Conservation (phyloP, 805 yeast genomes). For the Metschnikowia orientalis region DNA sequence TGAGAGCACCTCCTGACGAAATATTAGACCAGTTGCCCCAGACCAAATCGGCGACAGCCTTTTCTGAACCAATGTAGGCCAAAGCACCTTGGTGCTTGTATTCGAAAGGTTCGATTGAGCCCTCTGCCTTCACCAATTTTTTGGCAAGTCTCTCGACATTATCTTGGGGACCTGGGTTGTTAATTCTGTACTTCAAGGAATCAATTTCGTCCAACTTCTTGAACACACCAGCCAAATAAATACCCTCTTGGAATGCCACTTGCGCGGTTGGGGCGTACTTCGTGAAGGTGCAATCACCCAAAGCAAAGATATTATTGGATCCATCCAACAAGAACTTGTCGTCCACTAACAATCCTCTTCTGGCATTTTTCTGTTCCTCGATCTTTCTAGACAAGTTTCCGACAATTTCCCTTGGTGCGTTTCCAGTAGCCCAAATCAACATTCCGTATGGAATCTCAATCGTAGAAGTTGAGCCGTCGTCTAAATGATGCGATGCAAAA, state of each 20-base stretch:
- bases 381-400: slow-evolving; percentile 61
- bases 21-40: slow-evolving; percentile 76
- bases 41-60: slow-evolving; percentile 88
- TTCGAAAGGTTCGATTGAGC: slow-evolving; percentile 56
- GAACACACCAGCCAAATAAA: slow-evolving; percentile 69
- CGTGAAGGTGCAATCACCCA: slow-evolving; percentile 93
- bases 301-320: slow-evolving; percentile 74
- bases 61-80: slow-evolving; percentile 90
- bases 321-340: slow-evolving; percentile 77
- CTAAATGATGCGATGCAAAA: slow-evolving; percentile 59
- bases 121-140: slow-evolving; percentile 42
- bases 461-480: slow-evolving; percentile 58
- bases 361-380: slow-evolving; percentile 75
- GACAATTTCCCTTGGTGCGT: slow-evolving; percentile 77
- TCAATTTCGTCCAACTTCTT: slow-evolving; percentile 61
- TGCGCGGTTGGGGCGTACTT: slow-evolving; percentile 95
- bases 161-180: slow-evolving; percentile 37
- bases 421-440: slow-evolving; percentile 97
- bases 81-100: slow-evolving; percentile 89
- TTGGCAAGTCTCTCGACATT: slow-evolving; percentile 42
- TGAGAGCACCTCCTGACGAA: slow-evolving; percentile 78
- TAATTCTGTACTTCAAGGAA: slow-evolving; percentile 44
- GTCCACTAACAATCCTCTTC: slow-evolving; percentile 86
- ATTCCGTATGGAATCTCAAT: slow-evolving; percentile 81
- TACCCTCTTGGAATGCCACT: slow-evolving; percentile 94